phyloP scores from a whole-genome alignment of 768 basidiomycete genomes.

The Basidioascus undulatus region DNA sequence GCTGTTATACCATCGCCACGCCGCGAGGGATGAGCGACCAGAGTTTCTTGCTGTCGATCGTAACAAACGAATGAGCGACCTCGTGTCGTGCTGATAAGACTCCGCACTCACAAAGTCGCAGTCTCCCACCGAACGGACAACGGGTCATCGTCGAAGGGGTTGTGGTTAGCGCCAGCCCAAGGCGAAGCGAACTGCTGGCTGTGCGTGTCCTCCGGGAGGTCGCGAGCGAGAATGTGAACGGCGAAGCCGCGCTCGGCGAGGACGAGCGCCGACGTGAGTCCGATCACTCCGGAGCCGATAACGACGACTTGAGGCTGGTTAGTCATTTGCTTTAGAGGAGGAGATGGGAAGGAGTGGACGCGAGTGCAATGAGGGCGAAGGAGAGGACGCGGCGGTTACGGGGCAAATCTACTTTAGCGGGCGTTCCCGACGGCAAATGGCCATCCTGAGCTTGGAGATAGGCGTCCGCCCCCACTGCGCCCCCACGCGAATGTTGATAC shows the following conservation, averaged over 20 bases:
- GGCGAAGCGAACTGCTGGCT: slow-evolving; percentile 17
- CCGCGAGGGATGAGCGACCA: neutral
- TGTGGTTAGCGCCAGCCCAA: slow-evolving; percentile 14
- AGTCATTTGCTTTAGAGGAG: no score
- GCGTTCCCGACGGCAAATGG: no score
- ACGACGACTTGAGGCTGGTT: no score
- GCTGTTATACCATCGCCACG: neutral
- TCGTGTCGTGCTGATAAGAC: neutral
- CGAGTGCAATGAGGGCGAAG: no score
- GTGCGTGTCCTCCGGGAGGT: slow-evolving; percentile 17
- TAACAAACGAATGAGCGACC: neutral
- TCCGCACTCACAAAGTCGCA: slow-evolving; percentile 3
- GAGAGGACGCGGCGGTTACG: no score
- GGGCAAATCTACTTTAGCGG: no score
- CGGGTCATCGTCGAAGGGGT: neutral
- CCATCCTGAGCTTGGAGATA: no score
- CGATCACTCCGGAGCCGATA: slow-evolving; percentile 19
- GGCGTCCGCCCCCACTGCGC: no score
- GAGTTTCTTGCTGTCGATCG: neutral
- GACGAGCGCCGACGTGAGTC: slow-evolving; percentile 16
- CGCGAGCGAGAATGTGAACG: slow-evolving; percentile 16
- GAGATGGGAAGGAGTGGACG: no score
- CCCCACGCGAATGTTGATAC: no score
- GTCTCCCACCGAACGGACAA: slow-evolving; percentile 5
- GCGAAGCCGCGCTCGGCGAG: slow-evolving; percentile 12